These are phyloP conservation scores for Crucibulum cyathiforme DNA, from an alignment of 1,284 basidiomycete species.

Conservation along the genomic window DNA sequence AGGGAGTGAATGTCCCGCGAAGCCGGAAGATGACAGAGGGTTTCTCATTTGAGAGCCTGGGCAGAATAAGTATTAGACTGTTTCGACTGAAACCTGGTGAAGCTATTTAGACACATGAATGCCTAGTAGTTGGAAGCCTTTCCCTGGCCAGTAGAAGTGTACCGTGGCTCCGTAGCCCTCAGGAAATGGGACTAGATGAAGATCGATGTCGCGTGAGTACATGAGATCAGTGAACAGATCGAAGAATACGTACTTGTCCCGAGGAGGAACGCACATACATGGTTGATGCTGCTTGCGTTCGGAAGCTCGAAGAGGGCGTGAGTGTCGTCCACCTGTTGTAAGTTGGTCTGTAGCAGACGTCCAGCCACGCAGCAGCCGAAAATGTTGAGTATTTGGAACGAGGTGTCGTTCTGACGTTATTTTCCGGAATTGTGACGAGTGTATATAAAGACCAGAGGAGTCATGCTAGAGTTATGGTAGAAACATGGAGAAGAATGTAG, in stretches of 20 bases:
- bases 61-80: not conserved
- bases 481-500: too few species aligned
- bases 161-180: slow-evolving; percentile 90
- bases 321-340: slow-evolving; percentile 82
- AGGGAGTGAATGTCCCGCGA: slow-evolving; percentile 66
- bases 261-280: slow-evolving; percentile 87
- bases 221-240: not conserved
- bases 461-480: too few species aligned
- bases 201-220: not conserved
- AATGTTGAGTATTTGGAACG: slow-evolving; percentile 40
- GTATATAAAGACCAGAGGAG: too few species aligned
- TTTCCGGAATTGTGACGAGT: too few species aligned
- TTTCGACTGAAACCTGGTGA: not conserved
- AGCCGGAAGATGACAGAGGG: slow-evolving; percentile 92
- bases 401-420: too few species aligned
- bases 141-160: slow-evolving; percentile 89
- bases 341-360: slow-evolving; percentile 76
- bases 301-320: slow-evolving; percentile 86
- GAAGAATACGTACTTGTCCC: slow-evolving; percentile 64
- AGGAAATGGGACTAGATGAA: slow-evolving; percentile 76
- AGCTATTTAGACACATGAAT: slow-evolving; percentile 61
- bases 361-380: slow-evolving; percentile 81
- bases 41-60: slow-evolving; percentile 88
- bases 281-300: slow-evolving; percentile 81
- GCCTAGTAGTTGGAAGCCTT: slow-evolving; percentile 87